Evolutionary conservation across 2,329 filamentous ascomycete species (phyloP).

Genomic region (Ophiobolus disseminans): DNA sequence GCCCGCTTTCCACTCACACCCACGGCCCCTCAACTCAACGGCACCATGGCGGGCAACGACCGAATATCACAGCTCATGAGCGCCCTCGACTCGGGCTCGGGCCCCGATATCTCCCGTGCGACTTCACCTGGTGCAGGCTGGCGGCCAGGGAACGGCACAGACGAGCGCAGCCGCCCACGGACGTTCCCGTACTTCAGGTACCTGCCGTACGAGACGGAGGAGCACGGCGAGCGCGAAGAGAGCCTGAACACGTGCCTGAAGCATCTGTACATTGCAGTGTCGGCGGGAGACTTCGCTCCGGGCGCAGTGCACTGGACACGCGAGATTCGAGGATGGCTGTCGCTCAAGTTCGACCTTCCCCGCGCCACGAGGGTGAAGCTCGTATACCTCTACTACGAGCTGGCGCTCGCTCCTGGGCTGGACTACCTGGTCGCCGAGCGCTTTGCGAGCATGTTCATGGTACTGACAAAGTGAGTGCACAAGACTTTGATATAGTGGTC

Average conservation of each 20-base stretch:
- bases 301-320: constrained; percentile 97
- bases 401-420: constrained; percentile 86
- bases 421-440: constrained; percentile 83
- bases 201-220: constrained; percentile 87
- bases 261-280: constrained; percentile 89
- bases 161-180: constrained; percentile 71
- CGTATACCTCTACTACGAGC: constrained; percentile 91
- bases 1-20: constrained; percentile 11
- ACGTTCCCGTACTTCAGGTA: constrained; percentile 93
- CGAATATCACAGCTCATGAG: constrained; percentile 53
- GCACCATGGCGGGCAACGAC: constrained; percentile 49
- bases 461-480: constrained; percentile 81
- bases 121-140: constrained; percentile 78
- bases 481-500: constrained; percentile 1
- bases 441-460: constrained; percentile 96
- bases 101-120: constrained; percentile 80
- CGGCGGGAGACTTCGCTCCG: constrained; percentile 91
- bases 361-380: constrained; percentile 82
- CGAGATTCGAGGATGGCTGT: constrained; percentile 93
- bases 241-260: constrained; percentile 88
- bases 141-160: constrained; percentile 60
- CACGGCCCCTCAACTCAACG: constrained; percentile 20
- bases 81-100: constrained; percentile 49
- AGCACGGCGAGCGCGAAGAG: constrained; percentile 75
- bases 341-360: constrained; percentile 95